Evolutionary conservation across 2,329 filamentous ascomycete genomes (phyloP).

Genomic region (Colletotrichum paranaense): DNA sequence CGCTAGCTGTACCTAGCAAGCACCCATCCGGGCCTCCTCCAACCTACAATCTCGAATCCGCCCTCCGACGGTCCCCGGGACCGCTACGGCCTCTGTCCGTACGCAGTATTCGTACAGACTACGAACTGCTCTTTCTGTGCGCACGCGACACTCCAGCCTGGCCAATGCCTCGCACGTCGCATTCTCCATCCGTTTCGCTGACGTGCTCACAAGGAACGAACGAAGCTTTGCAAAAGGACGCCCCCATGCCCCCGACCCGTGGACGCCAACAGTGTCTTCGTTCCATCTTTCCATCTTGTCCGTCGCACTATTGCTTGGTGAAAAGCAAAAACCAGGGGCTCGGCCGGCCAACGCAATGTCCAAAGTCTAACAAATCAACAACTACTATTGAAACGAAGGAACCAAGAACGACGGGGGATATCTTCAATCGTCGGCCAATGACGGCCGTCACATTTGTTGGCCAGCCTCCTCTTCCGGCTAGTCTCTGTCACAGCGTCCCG

Average conservation of each 20-base stretch:
- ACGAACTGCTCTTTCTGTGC: conserved; percentile 2
- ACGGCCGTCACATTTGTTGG: conserved; percentile 9
- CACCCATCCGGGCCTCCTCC: conserved; percentile 22
- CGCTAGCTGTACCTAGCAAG: conserved; percentile 26
- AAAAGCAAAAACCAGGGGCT: not conserved
- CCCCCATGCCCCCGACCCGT: not conserved
- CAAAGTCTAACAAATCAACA: not conserved
- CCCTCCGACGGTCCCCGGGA: conserved; percentile 25
- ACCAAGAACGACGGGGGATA: conserved; percentile 4
- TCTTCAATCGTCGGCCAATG: conserved; percentile 20
- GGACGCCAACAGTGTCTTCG: not conserved
- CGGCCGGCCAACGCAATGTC: not conserved
- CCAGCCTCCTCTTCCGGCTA: conserved; percentile 21
- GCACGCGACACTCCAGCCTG: conserved; percentile 21
- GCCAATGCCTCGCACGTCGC: conserved; percentile 19
- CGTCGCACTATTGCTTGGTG: conserved; percentile 9
- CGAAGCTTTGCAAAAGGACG: not conserved
- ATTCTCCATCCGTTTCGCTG: conserved; percentile 21
- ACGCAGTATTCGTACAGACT: not conserved
- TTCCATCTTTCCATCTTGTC: not conserved
- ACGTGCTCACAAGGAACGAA: conserved; percentile 11
- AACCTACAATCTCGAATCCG: conserved; percentile 17
- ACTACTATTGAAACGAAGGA: conserved; percentile 27
- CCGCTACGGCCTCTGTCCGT: conserved; percentile 4
- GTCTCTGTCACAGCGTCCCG: conserved; percentile 28